A percentile compares a stretch with the other conserved stretches of the same genome.
phyloP scores from a whole-genome alignment of 2,329 filamentous ascomycete genomes.

The Alternaria hordeiaustralica region DNA sequence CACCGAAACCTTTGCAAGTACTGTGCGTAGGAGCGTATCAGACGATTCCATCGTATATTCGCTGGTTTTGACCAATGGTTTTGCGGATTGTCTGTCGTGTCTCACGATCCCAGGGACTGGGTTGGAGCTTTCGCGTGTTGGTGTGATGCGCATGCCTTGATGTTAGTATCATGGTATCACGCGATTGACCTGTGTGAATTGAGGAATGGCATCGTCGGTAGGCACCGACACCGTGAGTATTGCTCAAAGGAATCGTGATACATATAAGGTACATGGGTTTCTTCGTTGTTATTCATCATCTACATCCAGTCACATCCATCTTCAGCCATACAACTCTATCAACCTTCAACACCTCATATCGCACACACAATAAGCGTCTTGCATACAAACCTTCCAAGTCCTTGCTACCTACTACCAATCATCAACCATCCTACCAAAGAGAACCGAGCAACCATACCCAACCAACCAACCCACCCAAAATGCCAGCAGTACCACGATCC shows the following conservation, averaged over 20 bases:
- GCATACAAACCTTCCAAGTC: too few species aligned
- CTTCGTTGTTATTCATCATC: not conserved
- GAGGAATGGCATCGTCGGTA: not conserved
- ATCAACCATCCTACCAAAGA: too few species aligned
- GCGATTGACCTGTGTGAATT: not conserved
- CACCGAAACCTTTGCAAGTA: too few species aligned
- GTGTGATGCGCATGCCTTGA: not conserved
- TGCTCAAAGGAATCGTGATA: not conserved
- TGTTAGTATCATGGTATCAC: not conserved
- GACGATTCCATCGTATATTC: not conserved
- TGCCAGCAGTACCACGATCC: constrained; percentile 42
- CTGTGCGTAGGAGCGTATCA: too few species aligned
- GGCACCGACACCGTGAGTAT: not conserved
- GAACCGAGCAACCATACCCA: too few species aligned
- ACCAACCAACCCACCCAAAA: constrained; percentile 19
- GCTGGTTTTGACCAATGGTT: not conserved
- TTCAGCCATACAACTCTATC: not conserved
- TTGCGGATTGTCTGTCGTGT: not conserved
- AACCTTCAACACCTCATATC: not conserved
- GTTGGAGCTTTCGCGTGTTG: not conserved
- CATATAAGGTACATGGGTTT: not conserved
- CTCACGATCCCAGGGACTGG: not conserved
- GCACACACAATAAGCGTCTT: not conserved
- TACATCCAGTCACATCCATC: not conserved
- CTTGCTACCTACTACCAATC: too few species aligned